A percentile compares a stretch with the other conserved stretches of the same genome.
phyloP scores from a whole-genome alignment of 2,329 filamentous ascomycete species.

The Penicillium digitatum region DNA sequence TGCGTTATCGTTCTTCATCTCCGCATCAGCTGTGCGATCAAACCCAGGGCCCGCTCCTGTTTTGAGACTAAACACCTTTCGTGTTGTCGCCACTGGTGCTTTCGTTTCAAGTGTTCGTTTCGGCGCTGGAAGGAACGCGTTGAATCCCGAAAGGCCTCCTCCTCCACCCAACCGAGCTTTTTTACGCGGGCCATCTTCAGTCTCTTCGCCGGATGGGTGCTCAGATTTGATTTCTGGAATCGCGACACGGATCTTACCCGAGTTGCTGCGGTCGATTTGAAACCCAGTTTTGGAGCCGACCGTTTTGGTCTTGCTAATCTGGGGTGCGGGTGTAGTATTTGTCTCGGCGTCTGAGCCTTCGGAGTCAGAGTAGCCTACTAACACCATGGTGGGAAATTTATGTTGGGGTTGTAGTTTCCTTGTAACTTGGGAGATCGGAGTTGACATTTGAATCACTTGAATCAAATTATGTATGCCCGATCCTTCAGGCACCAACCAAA shows the following conservation, averaged over 20 bases:
- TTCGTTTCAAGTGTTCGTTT: conserved; percentile 52
- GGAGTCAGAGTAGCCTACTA: conserved; percentile 81
- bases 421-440: neutral
- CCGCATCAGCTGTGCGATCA: conserved; percentile 55
- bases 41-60: conserved; percentile 82
- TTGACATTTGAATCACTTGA: neutral
- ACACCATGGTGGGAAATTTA: conserved; percentile 55
- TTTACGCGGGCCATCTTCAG: conserved; percentile 61
- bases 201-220: conserved; percentile 30
- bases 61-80: conserved; percentile 67
- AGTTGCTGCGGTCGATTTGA: conserved; percentile 74
- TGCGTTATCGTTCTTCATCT: conserved; percentile 30
- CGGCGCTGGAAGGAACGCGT: conserved; percentile 78
- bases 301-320: conserved; percentile 12
- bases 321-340: conserved; percentile 27
- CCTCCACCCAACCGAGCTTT: conserved; percentile 63
- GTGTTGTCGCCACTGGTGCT: conserved; percentile 40
- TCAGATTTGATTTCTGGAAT: conserved; percentile 57
- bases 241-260: conserved; percentile 78
- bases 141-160: conserved; percentile 73
- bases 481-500: fast-evolving
- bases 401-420: neutral
- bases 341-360: conserved; percentile 62
- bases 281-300: conserved; percentile 54
- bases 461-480: neutral